phyloP scores from a whole-genome alignment of 768 basidiomycete species.

The Tulasnella sp. region DNA sequence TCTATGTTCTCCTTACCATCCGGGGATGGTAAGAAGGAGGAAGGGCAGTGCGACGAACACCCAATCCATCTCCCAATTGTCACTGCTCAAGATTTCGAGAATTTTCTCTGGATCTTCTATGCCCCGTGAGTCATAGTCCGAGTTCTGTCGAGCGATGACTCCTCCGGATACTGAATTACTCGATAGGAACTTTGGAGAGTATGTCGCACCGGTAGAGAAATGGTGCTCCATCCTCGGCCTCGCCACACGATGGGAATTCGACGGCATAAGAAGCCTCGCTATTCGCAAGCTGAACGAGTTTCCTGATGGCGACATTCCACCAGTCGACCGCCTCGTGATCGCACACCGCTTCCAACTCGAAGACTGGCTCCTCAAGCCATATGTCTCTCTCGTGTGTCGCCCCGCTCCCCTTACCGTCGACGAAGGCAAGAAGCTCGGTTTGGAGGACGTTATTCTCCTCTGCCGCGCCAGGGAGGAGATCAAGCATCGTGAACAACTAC shows the following conservation, averaged over 20 bases:
- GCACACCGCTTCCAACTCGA: conserved; percentile 47
- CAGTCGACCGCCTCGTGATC: conserved; percentile 43
- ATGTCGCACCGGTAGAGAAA: conserved; percentile 37
- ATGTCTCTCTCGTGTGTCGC: background rate
- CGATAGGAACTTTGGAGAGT: conserved; percentile 40
- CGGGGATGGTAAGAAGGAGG: conserved; percentile 25
- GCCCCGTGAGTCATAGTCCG: conserved; percentile 36
- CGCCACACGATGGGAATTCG: conserved; percentile 44
- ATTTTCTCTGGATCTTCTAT: conserved; percentile 53
- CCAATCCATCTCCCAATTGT: conserved; percentile 38
- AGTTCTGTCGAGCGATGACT: background rate
- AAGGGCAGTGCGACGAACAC: conserved; percentile 32
- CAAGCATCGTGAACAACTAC: conserved; percentile 17
- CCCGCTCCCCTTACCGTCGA: background rate
- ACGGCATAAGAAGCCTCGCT: conserved; percentile 39
- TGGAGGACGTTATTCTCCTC: conserved; percentile 12
- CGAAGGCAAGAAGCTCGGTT: conserved; percentile 11
- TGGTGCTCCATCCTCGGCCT: conserved; percentile 49
- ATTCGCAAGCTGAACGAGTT: conserved; percentile 44
- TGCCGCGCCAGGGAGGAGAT: conserved; percentile 19
- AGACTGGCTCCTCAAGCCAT: conserved; percentile 17
- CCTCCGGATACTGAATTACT: conserved; percentile 20
- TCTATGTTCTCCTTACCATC: conserved; percentile 28
- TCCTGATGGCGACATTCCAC: conserved; percentile 26
- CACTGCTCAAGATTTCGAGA: conserved; percentile 39